A percentile compares a stretch with the other conserved stretches of the same genome.
These are phyloP conservation scores for Dendrobium officinale DNA, from an alignment of 106 monocot genomes.

Conservation along the genomic window DNA sequence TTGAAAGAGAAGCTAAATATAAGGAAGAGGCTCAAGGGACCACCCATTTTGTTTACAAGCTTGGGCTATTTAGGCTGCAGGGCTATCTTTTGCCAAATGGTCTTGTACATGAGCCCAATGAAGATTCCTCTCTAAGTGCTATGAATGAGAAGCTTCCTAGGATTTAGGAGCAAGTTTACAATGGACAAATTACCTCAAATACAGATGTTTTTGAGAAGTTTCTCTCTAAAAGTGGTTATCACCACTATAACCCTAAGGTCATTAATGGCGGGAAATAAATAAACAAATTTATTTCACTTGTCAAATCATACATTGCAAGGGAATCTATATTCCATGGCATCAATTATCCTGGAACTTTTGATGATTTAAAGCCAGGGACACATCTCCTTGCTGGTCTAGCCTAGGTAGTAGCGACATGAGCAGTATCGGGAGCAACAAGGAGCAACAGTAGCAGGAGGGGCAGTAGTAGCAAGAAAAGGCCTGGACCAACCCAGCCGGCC, in stretches of 20 bases:
- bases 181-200: conserved; percentile 66
- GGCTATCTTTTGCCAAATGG: conserved; percentile 93
- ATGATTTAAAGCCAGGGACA: conserved; percentile 87
- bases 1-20: conserved; percentile 50
- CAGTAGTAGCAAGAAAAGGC: too few species aligned
- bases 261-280: conserved; percentile 47
- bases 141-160: conserved; percentile 86
- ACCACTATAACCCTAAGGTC: conserved; percentile 83
- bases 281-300: conserved; percentile 61
- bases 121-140: conserved; percentile 79
- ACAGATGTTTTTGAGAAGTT: conserved; percentile 86
- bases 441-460: too few species aligned
- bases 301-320: conserved; percentile 33
- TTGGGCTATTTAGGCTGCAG: conserved; percentile 59
- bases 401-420: too few species aligned
- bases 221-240: conserved; percentile 66
- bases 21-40: conserved; percentile 55
- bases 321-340: conserved; percentile 64
- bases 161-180: conserved; percentile 93
- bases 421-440: too few species aligned
- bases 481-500: too few species aligned
- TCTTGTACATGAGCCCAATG: conserved; percentile 60
- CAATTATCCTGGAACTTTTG: conserved; percentile 58
- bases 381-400: conserved; percentile 54
- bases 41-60: conserved; percentile 72